phyloP scores from a whole-genome alignment of 2,329 filamentous ascomycete species.

The Camillea tinctor region DNA sequence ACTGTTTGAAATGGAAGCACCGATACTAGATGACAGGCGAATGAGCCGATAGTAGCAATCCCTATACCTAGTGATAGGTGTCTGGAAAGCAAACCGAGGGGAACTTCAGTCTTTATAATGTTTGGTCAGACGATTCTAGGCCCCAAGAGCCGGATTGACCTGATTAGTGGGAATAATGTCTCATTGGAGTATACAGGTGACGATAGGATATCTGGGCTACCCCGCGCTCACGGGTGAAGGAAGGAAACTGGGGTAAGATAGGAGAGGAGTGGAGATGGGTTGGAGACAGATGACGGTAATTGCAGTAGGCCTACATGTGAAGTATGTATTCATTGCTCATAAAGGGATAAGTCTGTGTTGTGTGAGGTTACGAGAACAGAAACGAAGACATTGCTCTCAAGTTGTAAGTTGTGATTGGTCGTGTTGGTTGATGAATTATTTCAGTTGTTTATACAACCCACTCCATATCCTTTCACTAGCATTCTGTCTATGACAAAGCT shows the following conservation, averaged over 20 bases:
- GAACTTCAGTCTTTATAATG: no score
- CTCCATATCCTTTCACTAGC: no score
- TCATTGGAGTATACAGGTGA: not conserved
- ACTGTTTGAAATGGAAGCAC: not conserved
- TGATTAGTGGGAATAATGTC: not conserved
- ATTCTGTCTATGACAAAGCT: no score
- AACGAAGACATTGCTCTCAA: no score
- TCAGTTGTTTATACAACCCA: no score
- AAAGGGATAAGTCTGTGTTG: not conserved
- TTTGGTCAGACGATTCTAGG: no score
- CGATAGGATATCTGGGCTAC: not conserved
- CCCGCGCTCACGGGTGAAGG: not conserved
- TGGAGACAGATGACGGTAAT: not conserved
- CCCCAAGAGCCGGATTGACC: not conserved
- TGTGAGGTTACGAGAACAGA: no score
- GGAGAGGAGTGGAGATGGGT: not conserved
- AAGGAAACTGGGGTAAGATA: not conserved
- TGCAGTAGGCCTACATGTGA: not conserved
- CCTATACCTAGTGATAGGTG: not conserved
- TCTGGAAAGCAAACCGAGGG: not conserved
- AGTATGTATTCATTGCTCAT: not conserved
- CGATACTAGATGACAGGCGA: not conserved
- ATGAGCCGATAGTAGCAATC: not conserved
- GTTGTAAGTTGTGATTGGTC: no score
- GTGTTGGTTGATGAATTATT: no score